These are phyloP conservation scores for Lentinula lateritia DNA, from an alignment of 768 basidiomycete species.

Conservation along the genomic window DNA sequence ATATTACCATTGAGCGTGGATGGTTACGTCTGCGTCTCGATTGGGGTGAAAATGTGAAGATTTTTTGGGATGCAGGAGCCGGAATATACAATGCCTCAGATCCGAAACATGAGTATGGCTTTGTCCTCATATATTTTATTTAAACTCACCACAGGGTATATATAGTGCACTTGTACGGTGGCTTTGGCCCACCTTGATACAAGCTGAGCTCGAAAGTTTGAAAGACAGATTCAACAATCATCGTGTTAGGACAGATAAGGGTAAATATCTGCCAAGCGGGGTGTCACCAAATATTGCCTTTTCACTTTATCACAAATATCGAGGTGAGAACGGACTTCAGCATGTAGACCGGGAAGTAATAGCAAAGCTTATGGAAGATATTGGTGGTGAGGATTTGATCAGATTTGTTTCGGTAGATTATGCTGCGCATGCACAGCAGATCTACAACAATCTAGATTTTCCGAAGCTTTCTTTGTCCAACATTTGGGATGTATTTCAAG, in stretches of 20 bases:
- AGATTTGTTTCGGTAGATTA: slow-evolving; percentile 15
- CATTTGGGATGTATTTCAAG: slow-evolving; percentile 15
- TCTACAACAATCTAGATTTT: slow-evolving; percentile 10
- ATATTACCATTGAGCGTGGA: slow-evolving; percentile 23
- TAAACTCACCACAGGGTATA: not conserved
- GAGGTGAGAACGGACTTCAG: slow-evolving; percentile 14
- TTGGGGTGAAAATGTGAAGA: slow-evolving; percentile 23
- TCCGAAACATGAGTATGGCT: slow-evolving; percentile 14
- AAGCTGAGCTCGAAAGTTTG: slow-evolving; percentile 17
- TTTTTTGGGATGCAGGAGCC: slow-evolving; percentile 16
- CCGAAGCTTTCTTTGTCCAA: slow-evolving; percentile 11
- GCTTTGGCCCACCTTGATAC: slow-evolving; percentile 24
- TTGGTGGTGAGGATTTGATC: slow-evolving; percentile 18
- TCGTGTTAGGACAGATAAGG: slow-evolving; percentile 9
- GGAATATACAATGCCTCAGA: slow-evolving; percentile 17
- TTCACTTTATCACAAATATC: slow-evolving; percentile 12
- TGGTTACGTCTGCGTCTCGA: slow-evolving; percentile 22
- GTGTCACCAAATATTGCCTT: slow-evolving; percentile 17
- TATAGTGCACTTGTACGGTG: slow-evolving; percentile 21
- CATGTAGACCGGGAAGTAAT: slow-evolving; percentile 15
- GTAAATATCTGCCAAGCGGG: slow-evolving; percentile 18
- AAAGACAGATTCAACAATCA: slow-evolving; percentile 14
- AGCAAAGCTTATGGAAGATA: slow-evolving; percentile 14
- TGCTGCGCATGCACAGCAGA: slow-evolving; percentile 9
- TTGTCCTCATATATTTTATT: not conserved